These are phyloP conservation scores for Suillus ampliporus DNA, from an alignment of 768 basidiomycete genomes.

Conservation along the genomic window DNA sequence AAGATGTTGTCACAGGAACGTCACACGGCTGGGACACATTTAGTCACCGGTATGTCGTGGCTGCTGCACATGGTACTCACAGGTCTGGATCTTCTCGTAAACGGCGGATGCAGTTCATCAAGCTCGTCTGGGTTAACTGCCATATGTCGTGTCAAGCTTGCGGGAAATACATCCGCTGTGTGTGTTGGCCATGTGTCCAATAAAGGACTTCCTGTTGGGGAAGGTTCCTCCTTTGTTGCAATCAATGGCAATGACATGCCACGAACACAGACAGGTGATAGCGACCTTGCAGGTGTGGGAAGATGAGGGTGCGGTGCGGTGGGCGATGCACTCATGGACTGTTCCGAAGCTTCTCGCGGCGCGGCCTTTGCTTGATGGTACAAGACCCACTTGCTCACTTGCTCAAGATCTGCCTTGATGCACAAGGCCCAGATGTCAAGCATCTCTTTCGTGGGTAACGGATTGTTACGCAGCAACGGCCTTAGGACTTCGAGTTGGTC, in stretches of 20 bases:
- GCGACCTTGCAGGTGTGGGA: constrained; percentile 34
- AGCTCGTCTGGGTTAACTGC: background rate
- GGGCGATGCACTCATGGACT: constrained; percentile 24
- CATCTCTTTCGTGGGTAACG: constrained; percentile 25
- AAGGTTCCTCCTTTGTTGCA: constrained; percentile 32
- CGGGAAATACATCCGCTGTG: background rate
- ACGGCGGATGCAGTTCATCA: constrained; percentile 4
- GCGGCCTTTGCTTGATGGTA: constrained; percentile 33
- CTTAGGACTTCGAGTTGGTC: constrained; percentile 30
- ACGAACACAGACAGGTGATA: constrained; percentile 23
- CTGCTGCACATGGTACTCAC: constrained; percentile 4
- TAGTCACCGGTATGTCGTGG: background rate
- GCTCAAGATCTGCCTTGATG: constrained; percentile 21
- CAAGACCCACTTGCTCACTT: constrained; percentile 31
- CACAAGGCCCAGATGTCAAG: constrained; percentile 34
- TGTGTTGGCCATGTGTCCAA: background rate
- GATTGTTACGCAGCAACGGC: constrained; percentile 19
- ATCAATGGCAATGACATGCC: constrained; percentile 35
- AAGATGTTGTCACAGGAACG: background rate
- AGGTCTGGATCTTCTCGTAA: background rate
- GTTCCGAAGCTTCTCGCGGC: constrained; percentile 1
- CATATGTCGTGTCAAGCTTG: background rate
- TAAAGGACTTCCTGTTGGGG: background rate
- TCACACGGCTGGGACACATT: constrained; percentile 3
- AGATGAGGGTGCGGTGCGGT: constrained; percentile 26